Conservation (phyloP, 345 rosid species). For the Cochlearia excelsa region DNA sequence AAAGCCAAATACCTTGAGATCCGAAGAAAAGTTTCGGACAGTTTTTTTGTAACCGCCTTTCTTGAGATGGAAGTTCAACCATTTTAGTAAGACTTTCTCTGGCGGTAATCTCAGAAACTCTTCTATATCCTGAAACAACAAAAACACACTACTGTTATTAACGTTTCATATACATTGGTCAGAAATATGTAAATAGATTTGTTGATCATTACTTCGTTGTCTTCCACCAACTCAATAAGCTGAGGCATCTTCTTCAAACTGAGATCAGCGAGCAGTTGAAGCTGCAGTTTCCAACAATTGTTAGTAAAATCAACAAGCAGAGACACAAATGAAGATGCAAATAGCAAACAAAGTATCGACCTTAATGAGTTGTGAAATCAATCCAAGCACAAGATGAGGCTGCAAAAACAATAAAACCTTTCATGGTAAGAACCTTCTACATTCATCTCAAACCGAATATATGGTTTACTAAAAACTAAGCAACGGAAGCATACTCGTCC, state of each 20-base stretch:
- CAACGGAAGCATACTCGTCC: conserved; percentile 64
- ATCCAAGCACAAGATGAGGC: conserved; percentile 92
- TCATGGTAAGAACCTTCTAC: not conserved
- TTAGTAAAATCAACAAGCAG: conserved; percentile 9
- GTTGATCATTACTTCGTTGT: conserved; percentile 50
- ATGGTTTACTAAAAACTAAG: conserved; percentile 16
- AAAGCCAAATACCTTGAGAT: conserved; percentile 60
- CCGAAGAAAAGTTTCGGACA: conserved; percentile 80
- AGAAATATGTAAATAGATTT: conserved; percentile 1
- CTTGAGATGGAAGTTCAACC: conserved; percentile 95
- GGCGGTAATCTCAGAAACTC: conserved; percentile 87
- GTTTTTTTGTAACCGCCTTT: conserved; percentile 87
- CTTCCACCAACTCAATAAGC: conserved; percentile 88
- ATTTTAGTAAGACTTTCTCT: conserved; percentile 78
- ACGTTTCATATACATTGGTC: conserved; percentile 1
- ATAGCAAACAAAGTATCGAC: conserved; percentile 34
- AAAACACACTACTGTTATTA: not conserved
- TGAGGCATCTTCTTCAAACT: conserved; percentile 96
- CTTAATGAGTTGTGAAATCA: conserved; percentile 97
- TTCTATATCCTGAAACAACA: conserved; percentile 66
- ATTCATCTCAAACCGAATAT: conserved; percentile 1
- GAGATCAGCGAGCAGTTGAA: conserved; percentile 88
- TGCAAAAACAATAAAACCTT: conserved; percentile 39
- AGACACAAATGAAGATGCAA: not conserved
- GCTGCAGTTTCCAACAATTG: conserved; percentile 43